Percentiles rank a stretch among this genome's conserved stretches.
Conservation (phyloP, 495 filamentous ascomycete genomes). For the Pseudotulostoma volvatum region DNA sequence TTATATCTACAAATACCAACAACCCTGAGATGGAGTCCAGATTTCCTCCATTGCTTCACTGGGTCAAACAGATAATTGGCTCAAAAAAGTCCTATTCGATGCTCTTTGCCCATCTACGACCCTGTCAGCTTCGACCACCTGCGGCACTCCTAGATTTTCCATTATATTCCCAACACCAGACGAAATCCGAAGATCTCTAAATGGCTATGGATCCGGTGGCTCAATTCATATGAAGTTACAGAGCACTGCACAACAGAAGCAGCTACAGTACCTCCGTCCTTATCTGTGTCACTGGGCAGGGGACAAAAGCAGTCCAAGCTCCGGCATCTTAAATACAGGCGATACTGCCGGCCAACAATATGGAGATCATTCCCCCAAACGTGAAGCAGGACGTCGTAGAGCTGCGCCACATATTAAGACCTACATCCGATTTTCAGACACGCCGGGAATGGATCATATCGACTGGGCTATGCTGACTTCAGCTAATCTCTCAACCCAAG, state of each 20-base stretch:
- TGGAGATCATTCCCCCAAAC: conserved; percentile 5
- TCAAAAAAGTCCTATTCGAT: conserved; percentile 49
- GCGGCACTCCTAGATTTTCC: conserved; percentile 26
- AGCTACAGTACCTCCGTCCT: conserved; percentile 56
- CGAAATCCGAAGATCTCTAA: conserved; percentile 62
- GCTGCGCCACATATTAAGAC: conserved; percentile 89
- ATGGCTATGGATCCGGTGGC: conserved; percentile 60
- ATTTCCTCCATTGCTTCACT: conserved; percentile 73
- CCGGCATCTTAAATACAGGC: not conserved
- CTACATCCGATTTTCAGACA: conserved; percentile 53
- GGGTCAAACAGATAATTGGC: conserved; percentile 58
- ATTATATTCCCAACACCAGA: conserved; percentile 68
- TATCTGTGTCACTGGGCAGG: conserved; percentile 58
- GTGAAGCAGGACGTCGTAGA: conserved; percentile 45
- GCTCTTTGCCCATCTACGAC: conserved; percentile 22
- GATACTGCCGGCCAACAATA: conserved; percentile 7
- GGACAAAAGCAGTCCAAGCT: conserved; percentile 9
- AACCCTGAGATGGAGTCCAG: not conserved
- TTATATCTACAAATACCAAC: not conserved
- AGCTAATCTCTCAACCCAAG: conserved; percentile 77
- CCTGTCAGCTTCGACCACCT: conserved; percentile 2
- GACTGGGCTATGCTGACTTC: conserved; percentile 81
- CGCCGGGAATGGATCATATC: conserved; percentile 30
- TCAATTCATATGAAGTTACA: conserved; percentile 73
- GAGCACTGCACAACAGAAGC: conserved; percentile 49